phyloP scores from a whole-genome alignment of 441 rosid genomes.

The Adansonia rubrostipa region DNA sequence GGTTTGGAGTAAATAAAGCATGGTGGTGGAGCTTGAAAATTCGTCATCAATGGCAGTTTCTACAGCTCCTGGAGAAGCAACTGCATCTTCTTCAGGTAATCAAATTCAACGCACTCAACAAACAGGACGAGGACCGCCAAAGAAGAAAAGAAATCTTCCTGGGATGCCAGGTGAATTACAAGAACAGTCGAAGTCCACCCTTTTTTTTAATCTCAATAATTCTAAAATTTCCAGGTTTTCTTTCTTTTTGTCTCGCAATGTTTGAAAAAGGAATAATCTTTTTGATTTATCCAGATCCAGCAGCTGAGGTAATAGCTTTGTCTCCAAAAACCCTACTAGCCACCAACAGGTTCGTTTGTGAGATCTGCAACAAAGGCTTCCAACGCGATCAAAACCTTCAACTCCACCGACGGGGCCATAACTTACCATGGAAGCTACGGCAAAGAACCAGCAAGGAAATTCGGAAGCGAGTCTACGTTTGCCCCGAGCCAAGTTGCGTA shows the following conservation, averaged over 20 bases:
- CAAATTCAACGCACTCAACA: slow-evolving; percentile 36
- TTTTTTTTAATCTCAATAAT: background rate
- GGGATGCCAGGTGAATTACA: slow-evolving; percentile 68
- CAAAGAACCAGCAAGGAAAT: slow-evolving; percentile 58
- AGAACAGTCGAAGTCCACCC: slow-evolving; percentile 6
- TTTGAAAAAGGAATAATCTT: slow-evolving; percentile 4
- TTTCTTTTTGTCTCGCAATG: background rate
- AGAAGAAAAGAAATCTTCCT: slow-evolving; percentile 74
- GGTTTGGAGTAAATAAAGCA: slow-evolving; percentile 1
- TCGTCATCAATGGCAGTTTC: slow-evolving; percentile 46
- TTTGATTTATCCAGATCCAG: slow-evolving; percentile 60
- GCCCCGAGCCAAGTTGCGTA: slow-evolving; percentile 69
- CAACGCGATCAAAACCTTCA: slow-evolving; percentile 81
- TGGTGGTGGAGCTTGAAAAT: slow-evolving; percentile 45
- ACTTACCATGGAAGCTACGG: slow-evolving; percentile 75
- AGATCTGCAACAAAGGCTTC: slow-evolving; percentile 79
- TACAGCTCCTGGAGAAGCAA: slow-evolving; percentile 47
- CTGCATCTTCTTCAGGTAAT: slow-evolving; percentile 33
- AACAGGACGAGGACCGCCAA: slow-evolving; percentile 35
- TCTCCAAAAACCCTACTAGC: slow-evolving; percentile 67
- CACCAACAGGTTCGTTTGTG: slow-evolving; percentile 70
- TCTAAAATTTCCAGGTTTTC: background rate
- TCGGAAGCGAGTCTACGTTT: slow-evolving; percentile 64
- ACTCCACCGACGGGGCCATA: slow-evolving; percentile 86
- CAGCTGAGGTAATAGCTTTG: slow-evolving; percentile 65